Conservation (phyloP, 768 basidiomycete genomes). For the Austroboletus festivus region DNA sequence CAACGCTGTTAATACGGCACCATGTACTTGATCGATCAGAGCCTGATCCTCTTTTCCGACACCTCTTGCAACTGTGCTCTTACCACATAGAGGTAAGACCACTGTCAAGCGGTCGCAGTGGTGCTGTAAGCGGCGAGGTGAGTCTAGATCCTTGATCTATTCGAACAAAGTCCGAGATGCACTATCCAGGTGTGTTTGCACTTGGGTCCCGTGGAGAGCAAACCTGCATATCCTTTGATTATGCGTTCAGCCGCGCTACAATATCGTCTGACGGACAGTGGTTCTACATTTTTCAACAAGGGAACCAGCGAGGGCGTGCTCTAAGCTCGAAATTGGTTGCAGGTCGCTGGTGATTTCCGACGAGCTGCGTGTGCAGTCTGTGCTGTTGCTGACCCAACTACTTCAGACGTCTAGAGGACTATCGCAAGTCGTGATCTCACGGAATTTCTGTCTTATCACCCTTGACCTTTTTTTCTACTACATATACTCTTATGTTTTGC, state of each 20-base stretch:
- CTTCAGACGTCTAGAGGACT: no score
- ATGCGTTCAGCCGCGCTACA: slow-evolving; percentile 59
- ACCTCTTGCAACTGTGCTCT: slow-evolving; percentile 58
- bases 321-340: no score
- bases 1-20: slow-evolving; percentile 61
- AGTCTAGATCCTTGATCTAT: slow-evolving; percentile 7
- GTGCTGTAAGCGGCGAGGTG: slow-evolving; percentile 76
- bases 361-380: no score
- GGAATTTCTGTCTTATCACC: no score
- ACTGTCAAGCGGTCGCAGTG: slow-evolving; percentile 71
- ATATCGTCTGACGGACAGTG: slow-evolving; percentile 65
- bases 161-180: not conserved
- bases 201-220: slow-evolving; percentile 42
- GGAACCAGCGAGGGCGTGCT: slow-evolving; percentile 68
- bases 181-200: slow-evolving; percentile 59
- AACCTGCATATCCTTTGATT: slow-evolving; percentile 37
- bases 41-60: slow-evolving; percentile 57
- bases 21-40: slow-evolving; percentile 54
- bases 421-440: no score
- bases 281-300: slow-evolving; percentile 67
- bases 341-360: no score
- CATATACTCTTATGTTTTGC: no score
- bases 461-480: no score
- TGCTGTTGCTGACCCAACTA: no score
- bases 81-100: slow-evolving; percentile 73